phyloP scores from a whole-genome alignment of 139 green algal genomes.

The Chlamydomonas urium region DNA sequence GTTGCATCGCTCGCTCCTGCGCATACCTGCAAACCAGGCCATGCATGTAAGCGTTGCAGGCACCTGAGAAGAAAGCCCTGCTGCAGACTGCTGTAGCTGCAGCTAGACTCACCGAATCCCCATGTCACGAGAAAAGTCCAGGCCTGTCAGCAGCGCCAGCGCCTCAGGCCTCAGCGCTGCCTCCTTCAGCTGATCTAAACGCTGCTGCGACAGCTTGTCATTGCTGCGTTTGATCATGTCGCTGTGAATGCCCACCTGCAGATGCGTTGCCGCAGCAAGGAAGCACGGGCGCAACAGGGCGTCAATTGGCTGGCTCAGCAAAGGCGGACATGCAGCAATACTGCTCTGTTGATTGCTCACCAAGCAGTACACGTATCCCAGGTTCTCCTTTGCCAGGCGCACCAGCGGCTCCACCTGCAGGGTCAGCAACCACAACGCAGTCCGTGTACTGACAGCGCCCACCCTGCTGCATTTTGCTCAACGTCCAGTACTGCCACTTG shows the following conservation, averaged over 20 bases:
- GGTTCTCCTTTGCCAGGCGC: slow-evolving; percentile 27
- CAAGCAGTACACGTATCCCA: slow-evolving; percentile 16
- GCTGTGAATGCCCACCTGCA: slow-evolving; percentile 25
- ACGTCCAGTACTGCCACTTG: not conserved
- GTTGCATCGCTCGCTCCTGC: slow-evolving; percentile 28
- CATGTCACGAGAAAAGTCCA: slow-evolving; percentile 28
- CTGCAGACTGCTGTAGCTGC: too few relatives aligned
- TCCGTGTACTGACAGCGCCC: not conserved
- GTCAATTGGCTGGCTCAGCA: not conserved
- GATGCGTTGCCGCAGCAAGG: not conserved
- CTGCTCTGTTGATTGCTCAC: not conserved
- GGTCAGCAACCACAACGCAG: not conserved
- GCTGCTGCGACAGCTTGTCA: slow-evolving; percentile 21
- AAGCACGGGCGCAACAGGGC: not conserved
- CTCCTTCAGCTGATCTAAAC: slow-evolving; percentile 25
- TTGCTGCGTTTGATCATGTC: slow-evolving; percentile 34
- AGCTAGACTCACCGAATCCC: slow-evolving; percentile 15
- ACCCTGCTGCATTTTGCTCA: not conserved
- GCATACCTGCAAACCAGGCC: not conserved
- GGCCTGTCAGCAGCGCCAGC: slow-evolving; percentile 25
- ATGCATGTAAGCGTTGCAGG: too few relatives aligned
- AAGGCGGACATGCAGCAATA: not conserved
- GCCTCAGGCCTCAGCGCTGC: slow-evolving; percentile 21
- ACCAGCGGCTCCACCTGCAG: slow-evolving; percentile 19
- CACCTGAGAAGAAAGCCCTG: too few relatives aligned